phyloP scores from a whole-genome alignment of 176 grass and related monocot genomes.

The Elymus sibiricus region DNA sequence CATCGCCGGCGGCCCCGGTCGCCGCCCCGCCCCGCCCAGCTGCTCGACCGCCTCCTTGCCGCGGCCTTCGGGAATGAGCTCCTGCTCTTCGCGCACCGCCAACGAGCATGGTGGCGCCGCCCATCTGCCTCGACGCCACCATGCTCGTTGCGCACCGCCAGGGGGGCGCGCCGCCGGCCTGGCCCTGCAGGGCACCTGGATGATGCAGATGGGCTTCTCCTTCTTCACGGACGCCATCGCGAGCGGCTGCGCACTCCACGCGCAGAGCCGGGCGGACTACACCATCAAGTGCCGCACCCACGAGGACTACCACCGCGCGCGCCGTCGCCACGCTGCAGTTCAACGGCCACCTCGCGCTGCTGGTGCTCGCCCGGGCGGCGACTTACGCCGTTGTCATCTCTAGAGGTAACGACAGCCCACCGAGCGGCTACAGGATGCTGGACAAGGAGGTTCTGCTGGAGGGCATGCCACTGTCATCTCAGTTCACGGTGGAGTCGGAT shows the following conservation, averaged over 20 bases:
- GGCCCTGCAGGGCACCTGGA: constrained; percentile 89
- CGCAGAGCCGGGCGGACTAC: constrained; percentile 54
- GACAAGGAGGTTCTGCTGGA: constrained; percentile 85
- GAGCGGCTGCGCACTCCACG: constrained; percentile 60
- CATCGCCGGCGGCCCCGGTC: constrained; percentile 7
- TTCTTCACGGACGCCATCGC: constrained; percentile 83
- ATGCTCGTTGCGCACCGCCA: constrained; percentile 51
- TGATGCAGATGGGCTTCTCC: constrained; percentile 95
- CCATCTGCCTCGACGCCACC: constrained; percentile 67
- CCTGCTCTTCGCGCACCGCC: constrained; percentile 72
- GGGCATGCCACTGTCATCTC: constrained; percentile 23
- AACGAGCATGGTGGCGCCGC: too few relatives aligned
- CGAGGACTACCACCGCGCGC: constrained; percentile 92
- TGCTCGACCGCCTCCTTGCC: constrained; percentile 79
- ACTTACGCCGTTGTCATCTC: constrained; percentile 39
- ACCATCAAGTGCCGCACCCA: constrained; percentile 89
- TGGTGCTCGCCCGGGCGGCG: constrained; percentile 38
- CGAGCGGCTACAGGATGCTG: constrained; percentile 59
- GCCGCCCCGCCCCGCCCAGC: constrained; percentile 40
- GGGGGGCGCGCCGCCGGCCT: constrained; percentile 57
- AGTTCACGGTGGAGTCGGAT: constrained; percentile 73
- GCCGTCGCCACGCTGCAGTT: constrained; percentile 91
- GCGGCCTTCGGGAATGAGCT: constrained; percentile 73
- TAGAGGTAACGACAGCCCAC: background rate
- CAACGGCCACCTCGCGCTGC: constrained; percentile 86